Evolutionary conservation across 2,329 filamentous ascomycete species (phyloP).

Genomic region (Blastomyces gilchristii): DNA sequence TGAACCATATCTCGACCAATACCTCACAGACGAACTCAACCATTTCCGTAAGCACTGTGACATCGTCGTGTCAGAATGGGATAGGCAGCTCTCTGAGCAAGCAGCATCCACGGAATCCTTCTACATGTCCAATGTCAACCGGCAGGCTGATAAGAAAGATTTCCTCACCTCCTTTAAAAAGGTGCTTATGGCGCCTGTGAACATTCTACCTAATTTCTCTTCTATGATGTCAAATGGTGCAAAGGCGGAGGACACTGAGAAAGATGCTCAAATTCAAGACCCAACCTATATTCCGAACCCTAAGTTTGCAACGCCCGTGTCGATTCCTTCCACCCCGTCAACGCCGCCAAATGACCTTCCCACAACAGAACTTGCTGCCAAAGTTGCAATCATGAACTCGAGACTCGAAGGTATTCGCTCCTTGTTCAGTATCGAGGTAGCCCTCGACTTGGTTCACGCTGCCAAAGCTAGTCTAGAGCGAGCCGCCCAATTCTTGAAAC

Average conservation of each 20-base stretch:
- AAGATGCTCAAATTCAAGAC: slow-evolving; percentile 18
- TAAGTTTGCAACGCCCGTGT: slow-evolving; percentile 28
- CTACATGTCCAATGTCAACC: slow-evolving; percentile 89
- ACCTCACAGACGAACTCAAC: slow-evolving; percentile 82
- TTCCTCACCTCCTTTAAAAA: slow-evolving; percentile 96
- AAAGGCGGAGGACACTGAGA: slow-evolving; percentile 21
- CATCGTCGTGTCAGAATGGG: slow-evolving; percentile 71
- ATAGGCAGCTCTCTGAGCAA: slow-evolving; percentile 82
- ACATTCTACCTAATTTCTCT: slow-evolving; percentile 64
- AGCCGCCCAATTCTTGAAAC: slow-evolving; percentile 66
- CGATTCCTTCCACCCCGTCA: slow-evolving; percentile 19
- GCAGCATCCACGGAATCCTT: slow-evolving; percentile 85
- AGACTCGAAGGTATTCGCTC: slow-evolving; percentile 89
- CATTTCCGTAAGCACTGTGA: slow-evolving; percentile 70
- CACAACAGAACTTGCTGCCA: slow-evolving; percentile 84
- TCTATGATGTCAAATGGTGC: slow-evolving; percentile 46
- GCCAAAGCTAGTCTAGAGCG: slow-evolving; percentile 83
- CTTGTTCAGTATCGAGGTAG: slow-evolving; percentile 92
- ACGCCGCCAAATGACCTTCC: slow-evolving; percentile 51
- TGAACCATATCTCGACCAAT: slow-evolving; percentile 87
- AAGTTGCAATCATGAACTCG: slow-evolving; percentile 94
- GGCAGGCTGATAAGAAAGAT: slow-evolving; percentile 91
- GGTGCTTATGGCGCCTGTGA: slow-evolving; percentile 98
- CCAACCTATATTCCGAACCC: slow-evolving; percentile 20
- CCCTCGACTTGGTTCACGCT: slow-evolving; percentile 74